phyloP scores from a whole-genome alignment of 1,284 basidiomycete genomes.

The Rhodotorula glutinis region DNA sequence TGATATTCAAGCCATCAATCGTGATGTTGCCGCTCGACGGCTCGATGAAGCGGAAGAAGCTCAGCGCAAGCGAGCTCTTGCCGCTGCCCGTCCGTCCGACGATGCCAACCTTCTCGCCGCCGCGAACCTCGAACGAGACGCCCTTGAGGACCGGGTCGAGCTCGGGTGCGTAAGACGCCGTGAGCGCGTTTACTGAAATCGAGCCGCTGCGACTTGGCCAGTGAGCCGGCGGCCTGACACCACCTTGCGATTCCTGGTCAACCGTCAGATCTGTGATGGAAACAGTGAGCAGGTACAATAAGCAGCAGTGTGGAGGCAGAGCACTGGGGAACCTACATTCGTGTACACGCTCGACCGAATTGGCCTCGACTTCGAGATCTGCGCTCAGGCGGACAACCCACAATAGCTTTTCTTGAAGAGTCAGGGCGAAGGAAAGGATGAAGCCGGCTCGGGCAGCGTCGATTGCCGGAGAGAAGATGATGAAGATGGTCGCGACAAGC shows the following conservation, averaged over 20 bases:
- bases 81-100: constrained; percentile 53
- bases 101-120: constrained; percentile 54
- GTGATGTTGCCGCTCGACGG: constrained; percentile 49
- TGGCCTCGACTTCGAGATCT: constrained; percentile 52
- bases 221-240: constrained; percentile 52
- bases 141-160: constrained; percentile 54
- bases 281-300: neutral
- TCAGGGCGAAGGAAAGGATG: constrained; percentile 41
- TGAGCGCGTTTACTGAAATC: constrained; percentile 52
- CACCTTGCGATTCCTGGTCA: constrained; percentile 52
- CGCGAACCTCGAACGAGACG: constrained; percentile 52
- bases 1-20: constrained; percentile 54
- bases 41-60: constrained; percentile 55
- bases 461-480: constrained; percentile 48
- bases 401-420: constrained; percentile 51
- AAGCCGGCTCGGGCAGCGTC: constrained; percentile 49
- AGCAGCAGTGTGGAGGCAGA: neutral
- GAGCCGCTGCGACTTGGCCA: constrained; percentile 53
- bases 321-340: constrained; percentile 48
- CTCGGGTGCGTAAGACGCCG: constrained; percentile 53
- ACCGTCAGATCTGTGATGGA: constrained; percentile 46
- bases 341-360: constrained; percentile 53
- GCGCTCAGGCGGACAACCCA: constrained; percentile 54
- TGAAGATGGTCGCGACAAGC: constrained; percentile 51
- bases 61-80: constrained; percentile 51